These are phyloP conservation scores for Neocallimastix lanati DNA, from an alignment of 192 early-diverging fungal genomes.

Conservation along the genomic window DNA sequence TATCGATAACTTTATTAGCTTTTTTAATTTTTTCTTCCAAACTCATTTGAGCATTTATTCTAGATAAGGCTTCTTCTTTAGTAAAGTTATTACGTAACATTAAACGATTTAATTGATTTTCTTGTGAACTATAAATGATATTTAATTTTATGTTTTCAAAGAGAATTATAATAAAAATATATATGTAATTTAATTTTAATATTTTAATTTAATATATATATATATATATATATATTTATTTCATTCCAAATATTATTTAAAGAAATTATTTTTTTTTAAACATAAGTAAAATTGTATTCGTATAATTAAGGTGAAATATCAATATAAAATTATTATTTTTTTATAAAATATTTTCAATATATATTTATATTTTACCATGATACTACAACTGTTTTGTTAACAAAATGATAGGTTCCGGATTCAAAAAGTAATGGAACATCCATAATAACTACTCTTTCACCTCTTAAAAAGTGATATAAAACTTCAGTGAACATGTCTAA, in stretches of 20 bases:
- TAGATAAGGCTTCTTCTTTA: constrained; percentile 37
- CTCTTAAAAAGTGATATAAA: constrained; percentile 47
- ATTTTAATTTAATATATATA: no score
- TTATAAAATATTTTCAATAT: no score
- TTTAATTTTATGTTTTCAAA: no score
- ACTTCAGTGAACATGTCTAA: constrained; percentile 57
- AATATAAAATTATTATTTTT: no score
- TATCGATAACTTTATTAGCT: constrained; percentile 74
- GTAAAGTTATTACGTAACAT: constrained; percentile 48
- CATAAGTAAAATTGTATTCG: no score
- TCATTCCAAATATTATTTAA: no score
- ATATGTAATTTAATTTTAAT: no score
- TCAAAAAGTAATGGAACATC: constrained; percentile 92
- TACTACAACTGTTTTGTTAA: constrained; percentile 57
- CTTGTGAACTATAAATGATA: constrained; percentile 34
- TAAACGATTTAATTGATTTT: constrained; percentile 56
- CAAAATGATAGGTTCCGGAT: constrained; percentile 50
- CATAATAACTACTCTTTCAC: constrained; percentile 51
- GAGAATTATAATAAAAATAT: background rate
- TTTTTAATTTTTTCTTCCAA: constrained; percentile 54
- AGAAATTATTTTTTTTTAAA: no score
- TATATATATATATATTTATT: no score
- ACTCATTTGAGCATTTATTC: constrained; percentile 69
- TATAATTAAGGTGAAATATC: no score
- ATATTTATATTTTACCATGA: constrained; percentile 35